Conservation (phyloP, 169 alveolate genomes). For the Cryptosporidium tyzzeri region DNA sequence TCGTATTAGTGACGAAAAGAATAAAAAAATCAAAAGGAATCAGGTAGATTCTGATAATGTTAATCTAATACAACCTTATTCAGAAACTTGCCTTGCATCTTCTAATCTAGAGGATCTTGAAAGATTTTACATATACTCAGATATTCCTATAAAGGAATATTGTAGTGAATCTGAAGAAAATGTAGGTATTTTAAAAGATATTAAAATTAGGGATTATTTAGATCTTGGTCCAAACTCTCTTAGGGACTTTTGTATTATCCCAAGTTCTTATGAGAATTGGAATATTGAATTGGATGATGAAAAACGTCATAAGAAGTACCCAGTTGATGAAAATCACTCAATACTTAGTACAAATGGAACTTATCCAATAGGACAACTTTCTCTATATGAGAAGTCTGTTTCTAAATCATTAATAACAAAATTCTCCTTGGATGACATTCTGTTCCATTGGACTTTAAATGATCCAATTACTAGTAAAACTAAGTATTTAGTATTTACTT, state of each 20-base stretch:
- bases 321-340: slow-evolving; percentile 15
- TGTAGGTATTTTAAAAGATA: neutral
- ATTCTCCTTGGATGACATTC: slow-evolving; percentile 48
- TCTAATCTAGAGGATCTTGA: slow-evolving; percentile 25
- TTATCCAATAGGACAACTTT: slow-evolving; percentile 64
- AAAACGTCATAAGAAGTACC: neutral
- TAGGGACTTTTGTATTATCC: slow-evolving; percentile 54
- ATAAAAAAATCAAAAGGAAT: slow-evolving; percentile 24
- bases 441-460: slow-evolving; percentile 52
- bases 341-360: slow-evolving; percentile 55
- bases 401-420: slow-evolving; percentile 33
- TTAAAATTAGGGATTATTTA: slow-evolving; percentile 27
- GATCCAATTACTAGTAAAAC: slow-evolving; percentile 44
- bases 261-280: neutral
- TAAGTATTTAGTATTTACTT: slow-evolving; percentile 45
- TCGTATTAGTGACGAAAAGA: neutral
- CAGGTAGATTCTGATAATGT: neutral
- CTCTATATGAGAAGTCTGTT: slow-evolving; percentile 24
- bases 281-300: neutral
- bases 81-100: neutral
- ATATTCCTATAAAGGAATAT: neutral
- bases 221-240: slow-evolving; percentile 69
- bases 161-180: neutral
- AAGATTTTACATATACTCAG: slow-evolving; percentile 11
- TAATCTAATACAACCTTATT: neutral